Evolutionary conservation across 768 basidiomycete species (phyloP), one percentile per base, ranked within the genome.

Genomic region (Rhizopogon vinicolor): DNA sequence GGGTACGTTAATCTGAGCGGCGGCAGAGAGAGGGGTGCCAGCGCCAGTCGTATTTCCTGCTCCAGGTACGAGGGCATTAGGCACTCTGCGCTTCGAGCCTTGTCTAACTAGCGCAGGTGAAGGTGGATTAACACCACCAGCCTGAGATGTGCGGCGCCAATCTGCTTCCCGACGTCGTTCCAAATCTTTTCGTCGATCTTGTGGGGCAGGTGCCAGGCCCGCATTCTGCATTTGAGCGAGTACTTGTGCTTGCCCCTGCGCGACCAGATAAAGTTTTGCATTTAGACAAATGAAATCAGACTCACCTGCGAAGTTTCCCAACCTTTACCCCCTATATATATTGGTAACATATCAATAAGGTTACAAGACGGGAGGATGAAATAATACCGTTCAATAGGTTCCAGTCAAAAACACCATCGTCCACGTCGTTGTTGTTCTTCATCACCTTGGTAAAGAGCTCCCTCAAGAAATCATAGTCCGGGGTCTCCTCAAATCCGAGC

Each of bases 401-500:
- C 97, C 97, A 99, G 70, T 99, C 97, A 71, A 91, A 98, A 33
- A 93, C 79, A 18, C 89, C 89, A 73, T 98, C 97, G 60, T 99
- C 97, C 25, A 86, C 70, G 63, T 98, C 97, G 56, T 85, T 87
- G 61, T 85, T 89, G 68, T 84, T 92, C 78, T 94, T 94, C 74
- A 98, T 78, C 48, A 97, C 87, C 70, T 98, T 98, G 54, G 87
- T 80, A 70, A 98, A 98, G 52, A 99, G 77, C 63, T 98, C 97
- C 57, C 95, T 83, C 65, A 99, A 72, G 75, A 99, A 99, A 67
- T 98, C 95, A 68, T 99, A 99, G 74, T 99, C 97, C 41, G 97
- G 97, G 19, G 94, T 91, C 74, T 99, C 97, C 69, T 98, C 97
- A 71, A 99, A 99, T 13, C 96, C 97, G 60, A 99, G 85, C 70